These are phyloP conservation scores for Trichoderma semiorbis DNA, from an alignment of 2,329 filamentous ascomycete species.

Conservation along the genomic window DNA sequence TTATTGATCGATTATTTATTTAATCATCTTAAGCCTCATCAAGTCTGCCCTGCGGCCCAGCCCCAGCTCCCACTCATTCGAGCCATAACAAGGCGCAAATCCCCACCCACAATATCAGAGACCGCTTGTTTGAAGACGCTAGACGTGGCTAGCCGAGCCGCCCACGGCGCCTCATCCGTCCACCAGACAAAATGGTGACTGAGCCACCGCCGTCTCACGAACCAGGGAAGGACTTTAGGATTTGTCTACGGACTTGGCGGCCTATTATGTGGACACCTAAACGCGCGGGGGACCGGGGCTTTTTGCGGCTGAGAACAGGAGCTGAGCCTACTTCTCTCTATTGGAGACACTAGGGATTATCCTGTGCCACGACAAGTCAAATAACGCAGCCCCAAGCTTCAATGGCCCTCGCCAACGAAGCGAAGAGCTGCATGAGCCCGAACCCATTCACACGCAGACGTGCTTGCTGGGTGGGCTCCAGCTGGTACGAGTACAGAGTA, in stretches of 20 bases:
- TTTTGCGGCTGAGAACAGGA: slow-evolving; percentile 17
- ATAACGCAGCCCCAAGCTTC: slow-evolving; percentile 6
- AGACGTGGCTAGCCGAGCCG: slow-evolving; percentile 15
- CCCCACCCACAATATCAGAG: slow-evolving; percentile 1
- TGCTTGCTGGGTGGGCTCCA: neutral
- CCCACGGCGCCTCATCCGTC: slow-evolving; percentile 11
- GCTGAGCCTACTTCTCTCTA: slow-evolving; percentile 14
- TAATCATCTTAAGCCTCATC: slow-evolving; percentile 7
- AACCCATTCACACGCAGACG: neutral
- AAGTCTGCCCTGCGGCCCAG: slow-evolving; percentile 13
- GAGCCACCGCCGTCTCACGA: slow-evolving; percentile 15
- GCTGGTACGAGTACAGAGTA: neutral
- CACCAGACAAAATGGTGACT: slow-evolving; percentile 3
- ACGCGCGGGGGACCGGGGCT: slow-evolving; percentile 10
- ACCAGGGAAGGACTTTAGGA: neutral
- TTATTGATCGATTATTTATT: neutral
- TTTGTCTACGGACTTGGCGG: neutral
- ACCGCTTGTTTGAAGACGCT: slow-evolving; percentile 13
- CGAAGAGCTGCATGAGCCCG: neutral
- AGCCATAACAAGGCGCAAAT: neutral
- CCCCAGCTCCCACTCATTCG: neutral
- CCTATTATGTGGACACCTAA: slow-evolving; percentile 8
- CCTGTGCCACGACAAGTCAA: slow-evolving; percentile 5
- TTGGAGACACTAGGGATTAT: slow-evolving; percentile 2
- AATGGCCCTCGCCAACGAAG: neutral